Evolutionary conservation across 805 yeast species (phyloP).

Genomic region (Kuraishia molischiana): DNA sequence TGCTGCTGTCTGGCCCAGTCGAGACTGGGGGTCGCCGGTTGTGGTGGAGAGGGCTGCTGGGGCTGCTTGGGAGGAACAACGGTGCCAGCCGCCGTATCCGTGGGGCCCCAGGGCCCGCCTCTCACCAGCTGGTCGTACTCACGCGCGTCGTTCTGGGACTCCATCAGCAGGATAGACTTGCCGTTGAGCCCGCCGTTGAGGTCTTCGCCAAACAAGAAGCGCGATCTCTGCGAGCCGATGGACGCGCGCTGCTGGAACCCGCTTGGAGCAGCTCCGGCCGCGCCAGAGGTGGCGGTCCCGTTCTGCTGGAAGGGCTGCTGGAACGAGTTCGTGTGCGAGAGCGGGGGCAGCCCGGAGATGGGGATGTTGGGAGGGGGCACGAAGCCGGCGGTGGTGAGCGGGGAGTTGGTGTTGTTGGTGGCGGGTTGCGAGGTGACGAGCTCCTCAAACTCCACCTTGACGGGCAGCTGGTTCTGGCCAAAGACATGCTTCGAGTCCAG

Average conservation of each 20-base stretch:
- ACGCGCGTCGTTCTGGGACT: slow-evolving; percentile 32
- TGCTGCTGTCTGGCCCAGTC: slow-evolving; percentile 31
- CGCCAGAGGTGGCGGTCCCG: not conserved
- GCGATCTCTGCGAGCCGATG: slow-evolving; percentile 49
- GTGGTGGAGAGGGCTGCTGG: slow-evolving; percentile 2
- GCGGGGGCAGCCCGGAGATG: slow-evolving; percentile 3
- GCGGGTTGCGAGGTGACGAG: slow-evolving; percentile 1
- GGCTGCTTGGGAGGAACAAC: not conserved
- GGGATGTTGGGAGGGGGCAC: slow-evolving; percentile 8
- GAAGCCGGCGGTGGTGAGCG: not conserved
- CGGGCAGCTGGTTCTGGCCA: slow-evolving; percentile 36
- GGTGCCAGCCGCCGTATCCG: slow-evolving; percentile 1
- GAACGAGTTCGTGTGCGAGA: not conserved
- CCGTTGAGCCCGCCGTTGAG: slow-evolving; percentile 20
- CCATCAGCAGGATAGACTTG: slow-evolving; percentile 33
- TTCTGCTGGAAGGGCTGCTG: not conserved
- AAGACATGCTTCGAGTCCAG: slow-evolving; percentile 34
- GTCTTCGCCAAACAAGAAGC: slow-evolving; percentile 64
- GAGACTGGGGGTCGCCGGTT: not conserved
- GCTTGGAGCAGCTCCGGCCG: not conserved
- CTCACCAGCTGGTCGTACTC: slow-evolving; percentile 40
- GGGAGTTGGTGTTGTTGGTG: slow-evolving; percentile 5
- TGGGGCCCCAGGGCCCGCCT: slow-evolving; percentile 13
- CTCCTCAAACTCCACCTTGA: slow-evolving; percentile 31
- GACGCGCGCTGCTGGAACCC: slow-evolving; percentile 36